Evolutionary conservation across 2,329 filamentous ascomycete genomes (phyloP).

Genomic region (Dactylellina sp.): DNA sequence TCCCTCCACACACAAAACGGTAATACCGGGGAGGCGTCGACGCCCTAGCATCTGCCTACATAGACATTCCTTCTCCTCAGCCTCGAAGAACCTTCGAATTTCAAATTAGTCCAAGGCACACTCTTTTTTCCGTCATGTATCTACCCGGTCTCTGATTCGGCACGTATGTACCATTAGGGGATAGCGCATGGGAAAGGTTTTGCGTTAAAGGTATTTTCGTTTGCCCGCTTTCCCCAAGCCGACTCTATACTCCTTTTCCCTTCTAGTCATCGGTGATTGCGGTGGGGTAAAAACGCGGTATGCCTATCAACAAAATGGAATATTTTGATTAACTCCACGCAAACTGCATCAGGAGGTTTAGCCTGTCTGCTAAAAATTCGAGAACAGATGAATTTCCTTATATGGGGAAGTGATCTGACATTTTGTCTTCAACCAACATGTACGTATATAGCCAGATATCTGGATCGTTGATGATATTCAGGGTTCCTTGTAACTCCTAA

Average conservation of each 20-base stretch:
- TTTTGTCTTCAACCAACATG: background rate
- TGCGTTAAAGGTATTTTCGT: slow-evolving; percentile 10
- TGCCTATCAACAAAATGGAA: background rate
- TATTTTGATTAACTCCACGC: slow-evolving; percentile 1
- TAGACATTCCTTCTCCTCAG: slow-evolving; percentile 17
- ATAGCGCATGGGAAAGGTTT: slow-evolving; percentile 3
- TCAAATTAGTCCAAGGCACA: slow-evolving; percentile 37
- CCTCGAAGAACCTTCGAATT: slow-evolving; percentile 33
- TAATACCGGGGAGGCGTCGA: slow-evolving; percentile 14
- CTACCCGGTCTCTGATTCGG: slow-evolving; percentile 3
- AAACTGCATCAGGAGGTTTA: slow-evolving; percentile 9
- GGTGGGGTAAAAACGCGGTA: slow-evolving; percentile 34
- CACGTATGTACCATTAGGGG: slow-evolving; percentile 18
- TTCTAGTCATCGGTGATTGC: slow-evolving; percentile 32
- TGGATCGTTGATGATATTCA: slow-evolving; percentile 48
- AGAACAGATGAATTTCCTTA: slow-evolving; percentile 32
- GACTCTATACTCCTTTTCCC: slow-evolving; percentile 3
- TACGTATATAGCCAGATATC: slow-evolving; percentile 21
- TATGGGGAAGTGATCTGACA: slow-evolving; percentile 26
- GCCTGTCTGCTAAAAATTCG: slow-evolving; percentile 21
- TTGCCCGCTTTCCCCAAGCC: background rate
- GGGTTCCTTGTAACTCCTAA: slow-evolving; percentile 24
- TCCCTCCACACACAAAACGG: slow-evolving; percentile 28
- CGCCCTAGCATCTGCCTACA: slow-evolving; percentile 10
- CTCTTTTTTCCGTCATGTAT: background rate